phyloP scores from a whole-genome alignment of 2,329 filamentous ascomycete genomes.

The Stromatinia cepivora region DNA sequence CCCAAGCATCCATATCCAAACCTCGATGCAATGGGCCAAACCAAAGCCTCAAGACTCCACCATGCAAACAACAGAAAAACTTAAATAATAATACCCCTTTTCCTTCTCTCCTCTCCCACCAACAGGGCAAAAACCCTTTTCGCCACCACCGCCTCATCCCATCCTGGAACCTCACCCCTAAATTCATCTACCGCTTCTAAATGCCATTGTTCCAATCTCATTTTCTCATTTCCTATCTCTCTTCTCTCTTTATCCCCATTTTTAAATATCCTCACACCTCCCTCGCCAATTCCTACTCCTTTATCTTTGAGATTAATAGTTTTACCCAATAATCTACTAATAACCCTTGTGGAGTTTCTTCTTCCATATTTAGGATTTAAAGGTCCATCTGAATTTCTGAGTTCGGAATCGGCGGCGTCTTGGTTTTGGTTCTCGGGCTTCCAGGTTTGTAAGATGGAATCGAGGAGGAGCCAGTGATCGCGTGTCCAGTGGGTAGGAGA shows the following conservation, averaged over 20 bases:
- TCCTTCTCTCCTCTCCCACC: conserved; percentile 36
- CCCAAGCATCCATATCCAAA: background rate
- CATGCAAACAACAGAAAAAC: background rate
- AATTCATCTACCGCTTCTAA: conserved; percentile 42
- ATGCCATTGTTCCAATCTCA: conserved; percentile 41
- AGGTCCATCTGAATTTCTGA: conserved; percentile 9
- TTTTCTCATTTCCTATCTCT: conserved; percentile 29
- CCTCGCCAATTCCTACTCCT: conserved; percentile 13
- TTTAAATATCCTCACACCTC: background rate
- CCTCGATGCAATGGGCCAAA: background rate
- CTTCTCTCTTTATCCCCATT: conserved; percentile 9
- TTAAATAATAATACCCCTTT: conserved; percentile 8
- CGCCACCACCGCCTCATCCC: conserved; percentile 40
- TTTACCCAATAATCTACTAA: conserved; percentile 38
- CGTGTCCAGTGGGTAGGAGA: conserved; percentile 38
- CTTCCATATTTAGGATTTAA: conserved; percentile 23
- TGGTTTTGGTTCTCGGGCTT: conserved; percentile 31
- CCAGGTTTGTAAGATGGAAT: conserved; percentile 36
- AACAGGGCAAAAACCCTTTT: conserved; percentile 39
- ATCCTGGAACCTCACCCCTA: conserved; percentile 36
- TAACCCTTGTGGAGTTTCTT: conserved; percentile 38
- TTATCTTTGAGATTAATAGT: conserved; percentile 26
- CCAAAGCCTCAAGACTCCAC: no score
- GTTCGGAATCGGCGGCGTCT: background rate
- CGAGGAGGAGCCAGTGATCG: conserved; percentile 40